phyloP scores from a whole-genome alignment of 2,329 filamentous ascomycete genomes.

The Penicillium psychrosexuale region DNA sequence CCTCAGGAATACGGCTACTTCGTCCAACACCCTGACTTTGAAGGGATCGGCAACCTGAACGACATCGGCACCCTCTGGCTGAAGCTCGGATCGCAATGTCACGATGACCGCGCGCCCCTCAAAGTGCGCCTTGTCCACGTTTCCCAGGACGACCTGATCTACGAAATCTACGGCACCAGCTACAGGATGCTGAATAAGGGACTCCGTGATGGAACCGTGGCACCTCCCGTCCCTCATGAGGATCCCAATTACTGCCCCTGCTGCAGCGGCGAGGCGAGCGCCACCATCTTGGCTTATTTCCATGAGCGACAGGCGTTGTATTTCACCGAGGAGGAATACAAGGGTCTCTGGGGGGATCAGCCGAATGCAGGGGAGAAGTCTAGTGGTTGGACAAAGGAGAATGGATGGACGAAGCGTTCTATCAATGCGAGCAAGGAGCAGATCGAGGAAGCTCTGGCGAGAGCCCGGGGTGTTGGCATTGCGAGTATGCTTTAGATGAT shows the following conservation, averaged over 20 bases:
- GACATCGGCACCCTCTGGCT: slow-evolving; percentile 17
- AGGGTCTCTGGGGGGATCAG: slow-evolving; percentile 13
- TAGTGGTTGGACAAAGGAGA: neutral
- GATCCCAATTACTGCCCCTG: slow-evolving; percentile 14
- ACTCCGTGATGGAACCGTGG: slow-evolving; percentile 8
- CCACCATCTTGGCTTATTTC: slow-evolving; percentile 15
- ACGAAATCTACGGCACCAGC: slow-evolving; percentile 12
- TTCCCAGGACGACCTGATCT: slow-evolving; percentile 13
- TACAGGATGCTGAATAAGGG: neutral
- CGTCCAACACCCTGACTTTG: slow-evolving; percentile 13
- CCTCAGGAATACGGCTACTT: slow-evolving; percentile 11
- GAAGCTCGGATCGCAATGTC: slow-evolving; percentile 6
- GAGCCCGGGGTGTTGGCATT: neutral
- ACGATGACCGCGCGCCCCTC: slow-evolving; percentile 16
- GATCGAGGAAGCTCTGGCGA: slow-evolving; percentile 11
- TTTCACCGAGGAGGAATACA: slow-evolving; percentile 18
- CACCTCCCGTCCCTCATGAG: neutral
- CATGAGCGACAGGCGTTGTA: slow-evolving; percentile 12
- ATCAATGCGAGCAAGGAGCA: slow-evolving; percentile 7
- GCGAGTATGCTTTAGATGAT: neutral
- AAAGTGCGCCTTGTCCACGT: slow-evolving; percentile 16
- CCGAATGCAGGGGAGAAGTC: neutral
- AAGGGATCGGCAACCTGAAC: slow-evolving; percentile 15
- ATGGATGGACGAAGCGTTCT: neutral
- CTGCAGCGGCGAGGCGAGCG: slow-evolving; percentile 19